Evolutionary conservation across 805 yeast genomes (phyloP), one percentile per base, ranked within the genome.

Genomic region (Candida succiphila): DNA sequence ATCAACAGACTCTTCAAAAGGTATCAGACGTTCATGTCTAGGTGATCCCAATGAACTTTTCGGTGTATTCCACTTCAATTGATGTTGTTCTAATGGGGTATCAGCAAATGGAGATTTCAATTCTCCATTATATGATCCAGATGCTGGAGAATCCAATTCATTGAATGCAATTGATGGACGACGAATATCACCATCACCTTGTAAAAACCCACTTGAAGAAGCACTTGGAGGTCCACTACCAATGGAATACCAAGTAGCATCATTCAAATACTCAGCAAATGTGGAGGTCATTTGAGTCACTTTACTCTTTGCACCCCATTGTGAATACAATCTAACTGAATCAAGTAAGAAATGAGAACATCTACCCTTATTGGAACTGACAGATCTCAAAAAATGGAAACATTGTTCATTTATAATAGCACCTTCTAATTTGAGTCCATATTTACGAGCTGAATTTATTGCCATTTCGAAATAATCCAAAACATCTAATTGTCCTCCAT

Each of bases 401-500:
- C 75, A 67, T 15, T 63, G 49, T 33, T 64, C 62, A 36, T 60
- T 53, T 7, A 58, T 57, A 32, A 60, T 37, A 2, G 67, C 72
- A 5, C 54, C 56, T 31, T 67, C 72, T 19, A 56, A 49, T 42
- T 56, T 47, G 15, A 52, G 43, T 9, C 54, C 52, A 25, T 46
- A 37, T n/a, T 40, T 39, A 5, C 48, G 44, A 1, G 70, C 65
- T 4, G 38, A 32, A n/a, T 58, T 63, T n/a, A 68, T 54, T 0
- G 74, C 66, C 17, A 54, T 61, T 33, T 67, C 71, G 42, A 62
- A 71, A 14, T 50, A 39, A 37, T 70, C 75, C 7, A 71, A 43
- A 4, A 61, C 51, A 17, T 54, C 61, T 16, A 71, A 42, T 15
- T 58, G 57, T 5, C 62, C 44, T 3, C 37, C 38, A 4, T 44